Percentiles rank a stretch among this genome's conserved stretches.
Evolutionary conservation across 495 filamentous ascomycete species (phyloP).

Genomic region (Aeminium ludgeri): DNA sequence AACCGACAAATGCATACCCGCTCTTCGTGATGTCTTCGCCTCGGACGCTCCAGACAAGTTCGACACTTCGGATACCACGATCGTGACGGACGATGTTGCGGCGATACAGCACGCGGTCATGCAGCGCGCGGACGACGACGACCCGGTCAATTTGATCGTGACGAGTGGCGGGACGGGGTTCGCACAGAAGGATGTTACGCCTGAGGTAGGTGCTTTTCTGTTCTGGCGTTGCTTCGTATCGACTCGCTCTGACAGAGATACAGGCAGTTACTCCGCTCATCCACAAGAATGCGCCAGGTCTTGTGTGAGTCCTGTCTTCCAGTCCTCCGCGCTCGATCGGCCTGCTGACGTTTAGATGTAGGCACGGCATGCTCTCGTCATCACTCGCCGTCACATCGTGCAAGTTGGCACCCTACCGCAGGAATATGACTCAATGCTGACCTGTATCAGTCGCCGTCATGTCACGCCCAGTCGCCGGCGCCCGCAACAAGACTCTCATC

Average conservation of each 20-base stretch:
- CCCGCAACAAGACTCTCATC: constrained; percentile 68
- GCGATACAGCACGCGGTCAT: constrained; percentile 58
- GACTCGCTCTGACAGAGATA: not conserved
- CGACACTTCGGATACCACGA: constrained; percentile 47
- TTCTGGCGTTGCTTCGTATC: not conserved
- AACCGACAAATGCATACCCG: constrained; percentile 51
- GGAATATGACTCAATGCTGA: constrained; percentile 11
- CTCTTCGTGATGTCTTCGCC: constrained; percentile 50
- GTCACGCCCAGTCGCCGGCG: constrained; percentile 84
- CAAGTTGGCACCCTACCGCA: constrained; percentile 29
- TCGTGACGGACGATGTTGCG: constrained; percentile 62
- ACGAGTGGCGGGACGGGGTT: constrained; percentile 93
- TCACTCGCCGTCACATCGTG: constrained; percentile 80
- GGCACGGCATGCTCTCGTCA: constrained; percentile 81
- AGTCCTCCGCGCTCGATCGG: constrained; percentile 3
- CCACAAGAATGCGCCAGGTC: constrained; percentile 71
- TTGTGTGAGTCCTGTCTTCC: constrained; percentile 45
- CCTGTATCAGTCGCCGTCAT: constrained; percentile 68
- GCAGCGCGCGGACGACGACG: constrained; percentile 47
- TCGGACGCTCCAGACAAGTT: constrained; percentile 43
- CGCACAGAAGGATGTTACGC: constrained; percentile 70
- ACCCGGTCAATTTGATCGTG: constrained; percentile 56
- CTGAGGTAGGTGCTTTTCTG: constrained; percentile 49
- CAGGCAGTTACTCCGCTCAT: constrained; percentile 68
- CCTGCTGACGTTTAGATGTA: constrained; percentile 29